A percentile compares a stretch with the other conserved stretches of the same genome.
Conservation (phyloP, 495 filamentous ascomycete species). For the Patellaria atrata region DNA sequence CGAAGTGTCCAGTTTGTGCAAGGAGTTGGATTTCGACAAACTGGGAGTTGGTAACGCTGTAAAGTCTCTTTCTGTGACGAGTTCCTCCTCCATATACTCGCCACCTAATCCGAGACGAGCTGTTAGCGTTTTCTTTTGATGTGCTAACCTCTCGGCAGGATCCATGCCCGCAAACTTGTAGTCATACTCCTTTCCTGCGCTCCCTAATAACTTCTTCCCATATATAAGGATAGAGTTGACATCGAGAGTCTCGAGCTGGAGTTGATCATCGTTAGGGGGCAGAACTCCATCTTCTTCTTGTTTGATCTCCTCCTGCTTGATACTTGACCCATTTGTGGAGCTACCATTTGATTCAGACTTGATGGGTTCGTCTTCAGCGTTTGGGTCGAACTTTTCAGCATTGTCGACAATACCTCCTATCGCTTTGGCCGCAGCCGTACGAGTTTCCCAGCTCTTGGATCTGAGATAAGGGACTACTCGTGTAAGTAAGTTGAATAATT, state of each 20-base stretch:
- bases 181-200: conserved; percentile 68
- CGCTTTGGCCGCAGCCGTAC: conserved; percentile 79
- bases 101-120: conserved; percentile 73
- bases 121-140: conserved; percentile 78
- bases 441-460: conserved; percentile 90
- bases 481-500: conserved; percentile 93
- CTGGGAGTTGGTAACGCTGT: conserved; percentile 26
- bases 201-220: conserved; percentile 69
- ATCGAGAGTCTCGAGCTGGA: conserved; percentile 63
- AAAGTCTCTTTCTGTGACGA: conserved; percentile 50
- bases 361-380: conserved; percentile 42
- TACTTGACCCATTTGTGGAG: conserved; percentile 5
- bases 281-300: conserved; percentile 17
- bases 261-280: conserved; percentile 37
- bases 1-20: conserved; percentile 33
- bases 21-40: conserved; percentile 24
- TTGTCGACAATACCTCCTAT: conserved; percentile 86
- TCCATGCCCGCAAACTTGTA: conserved; percentile 70
- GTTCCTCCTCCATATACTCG: conserved; percentile 71
- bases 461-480: conserved; percentile 83
- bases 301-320: conserved; percentile 27
- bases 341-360: conserved; percentile 17
- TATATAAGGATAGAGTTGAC: conserved; percentile 62
- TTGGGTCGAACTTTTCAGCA: conserved; percentile 77
- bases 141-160: conserved; percentile 59